Evolutionary conservation across 495 filamentous ascomycete genomes (phyloP), one percentile per base, ranked within the genome.

Genomic region (Neurospora tetraspora): DNA sequence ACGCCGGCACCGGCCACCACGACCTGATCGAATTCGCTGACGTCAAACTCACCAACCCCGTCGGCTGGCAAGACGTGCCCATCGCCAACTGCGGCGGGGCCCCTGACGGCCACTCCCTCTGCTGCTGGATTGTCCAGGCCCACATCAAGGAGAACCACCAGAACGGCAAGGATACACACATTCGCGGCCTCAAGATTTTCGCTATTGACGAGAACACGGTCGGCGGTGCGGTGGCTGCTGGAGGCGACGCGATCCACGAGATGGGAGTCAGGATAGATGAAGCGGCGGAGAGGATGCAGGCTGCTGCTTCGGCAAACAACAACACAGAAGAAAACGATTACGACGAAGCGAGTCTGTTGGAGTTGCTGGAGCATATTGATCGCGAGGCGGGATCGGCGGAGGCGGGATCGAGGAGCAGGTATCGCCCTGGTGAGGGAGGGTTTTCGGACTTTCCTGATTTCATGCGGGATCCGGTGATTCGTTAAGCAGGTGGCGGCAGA

Each of bases 111-210:
- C 89, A 89, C 79, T 91, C 93, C 8, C 87, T 98, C 38, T 88
- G 93, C 73, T 93, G 91, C 42, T 96, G 92, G 83, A 88, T 98
- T 61, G 85, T 98, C 14, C 94, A 97, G 80, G 89, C 98, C 70
- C 88, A 89, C 69, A 87, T 99, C 74, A 87, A 93, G 72, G 96
- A 97, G 83, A 99, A 99, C 76, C 96, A 99, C 82, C 96, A 99
- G 85, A 99, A 99, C 81, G 96, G 96, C 71, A 99, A 99, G 79
- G 96, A 99, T 80, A 99, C 96, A 4, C 96, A 99, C 86, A 89
- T 99, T 47, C 90, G 96, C 43, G 95, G 93, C 0, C 86, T 99
- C 79, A 94, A 98, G 85, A 89, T 99, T 36, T 99, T 93, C 79
- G 92, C 93, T 6, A 82, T 86, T 53, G 94, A 98, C 70, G 85